Conservation (phyloP, 2,329 filamentous ascomycete genomes). For the Leptographium procerum region DNA sequence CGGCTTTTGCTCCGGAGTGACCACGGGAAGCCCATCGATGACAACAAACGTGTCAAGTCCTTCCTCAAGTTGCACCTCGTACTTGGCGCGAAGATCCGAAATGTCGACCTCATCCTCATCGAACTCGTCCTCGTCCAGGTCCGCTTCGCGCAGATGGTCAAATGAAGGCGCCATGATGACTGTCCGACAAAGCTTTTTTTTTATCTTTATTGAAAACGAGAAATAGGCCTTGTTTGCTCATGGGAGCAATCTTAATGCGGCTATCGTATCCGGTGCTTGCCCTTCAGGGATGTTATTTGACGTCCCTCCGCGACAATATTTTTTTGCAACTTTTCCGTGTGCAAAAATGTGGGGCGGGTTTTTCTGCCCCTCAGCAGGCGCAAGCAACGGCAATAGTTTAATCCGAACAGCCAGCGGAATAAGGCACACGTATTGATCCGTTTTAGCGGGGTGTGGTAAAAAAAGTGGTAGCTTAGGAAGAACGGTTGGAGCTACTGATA, state of each 20-base stretch:
- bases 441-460: neutral
- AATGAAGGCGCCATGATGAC: slow-evolving; percentile 86
- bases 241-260: neutral
- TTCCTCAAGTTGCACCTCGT: slow-evolving; percentile 90
- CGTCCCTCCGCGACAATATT: slow-evolving; percentile 4
- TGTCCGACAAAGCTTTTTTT: slow-evolving; percentile 1
- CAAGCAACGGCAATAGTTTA: neutral
- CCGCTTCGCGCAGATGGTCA: slow-evolving; percentile 82
- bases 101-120: slow-evolving; percentile 93
- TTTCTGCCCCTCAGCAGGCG: neutral
- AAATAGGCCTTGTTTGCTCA: neutral
- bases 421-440: neutral
- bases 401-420: neutral
- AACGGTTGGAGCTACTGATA: neutral
- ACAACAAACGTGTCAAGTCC: slow-evolving; percentile 95
- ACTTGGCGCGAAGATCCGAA: slow-evolving; percentile 86
- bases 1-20: slow-evolving; percentile 80
- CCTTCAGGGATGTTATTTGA: neutral
- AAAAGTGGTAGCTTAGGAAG: slow-evolving; percentile 2
- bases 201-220: neutral
- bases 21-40: slow-evolving; percentile 82
- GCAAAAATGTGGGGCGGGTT: slow-evolving; percentile 9
- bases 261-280: neutral
- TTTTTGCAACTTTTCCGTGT: slow-evolving; percentile 6
- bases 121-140: slow-evolving; percentile 73